Evolutionary conservation across 2,329 filamentous ascomycete species (phyloP), one percentile per base, ranked within the genome.

Genomic region (Nemania sp.): DNA sequence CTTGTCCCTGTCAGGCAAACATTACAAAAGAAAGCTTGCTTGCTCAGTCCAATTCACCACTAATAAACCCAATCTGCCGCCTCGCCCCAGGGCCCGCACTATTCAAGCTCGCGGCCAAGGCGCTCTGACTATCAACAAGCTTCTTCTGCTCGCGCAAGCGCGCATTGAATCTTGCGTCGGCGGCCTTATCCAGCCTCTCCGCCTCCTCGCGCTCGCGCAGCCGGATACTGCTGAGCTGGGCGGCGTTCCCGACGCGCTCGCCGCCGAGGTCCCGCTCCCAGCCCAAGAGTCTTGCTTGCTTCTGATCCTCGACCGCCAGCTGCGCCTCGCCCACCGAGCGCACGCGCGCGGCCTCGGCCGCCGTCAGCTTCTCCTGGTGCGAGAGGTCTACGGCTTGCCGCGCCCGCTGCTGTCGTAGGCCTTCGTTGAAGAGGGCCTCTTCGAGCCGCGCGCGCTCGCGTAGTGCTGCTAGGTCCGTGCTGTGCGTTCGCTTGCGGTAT

Each of bases 1-100:
- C n/a, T n/a, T n/a, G n/a, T n/a, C n/a, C n/a, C n/a, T n/a, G n/a
- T n/a, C n/a, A n/a, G n/a, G n/a, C n/a, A n/a, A n/a, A n/a, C n/a
- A n/a, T n/a, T n/a, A n/a, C n/a, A n/a, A n/a, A n/a, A n/a, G n/a
- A n/a, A n/a, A n/a, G n/a, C n/a, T n/a, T n/a, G n/a, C n/a, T n/a
- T n/a, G n/a, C n/a, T n/a, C n/a, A n/a, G 12, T 22, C 47, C 1
- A 50, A 31, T n/a, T 51, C 80, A 42, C 74, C 75, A 40, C 77
- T 77, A 26, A 84, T 73, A 59, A 75, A 83, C n/a, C 81, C 81
- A 70, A 83, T 79, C 70, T 81, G 78, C 57, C 76, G 73, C 61
- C 77, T 68, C 36, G 66, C 67, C 12, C 68, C 69, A 11, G 71
- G 66, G n/a, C 68, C 68, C 6, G 70, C 67, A 28, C 51, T 59